Conservation (phyloP, 108 stramenopile genomes). For the Skeletonema costatum region DNA sequence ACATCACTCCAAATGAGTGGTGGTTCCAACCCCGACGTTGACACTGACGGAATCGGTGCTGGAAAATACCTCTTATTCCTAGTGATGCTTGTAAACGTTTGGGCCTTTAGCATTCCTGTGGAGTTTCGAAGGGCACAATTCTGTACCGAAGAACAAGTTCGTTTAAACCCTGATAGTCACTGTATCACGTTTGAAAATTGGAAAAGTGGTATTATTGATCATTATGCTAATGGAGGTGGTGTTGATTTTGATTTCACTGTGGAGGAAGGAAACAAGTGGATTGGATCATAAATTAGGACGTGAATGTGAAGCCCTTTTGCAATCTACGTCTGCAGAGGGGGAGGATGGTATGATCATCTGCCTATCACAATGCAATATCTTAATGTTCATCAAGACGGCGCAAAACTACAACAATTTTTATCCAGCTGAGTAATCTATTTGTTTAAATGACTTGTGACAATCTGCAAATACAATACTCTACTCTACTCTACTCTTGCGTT, state of each 20-base stretch:
- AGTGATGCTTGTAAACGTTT: constrained; percentile 32
- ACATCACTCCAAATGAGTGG: constrained; percentile 18
- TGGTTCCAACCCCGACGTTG: constrained; percentile 13
- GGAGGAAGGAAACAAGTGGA: constrained; percentile 18
- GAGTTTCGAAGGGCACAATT: constrained; percentile 57
- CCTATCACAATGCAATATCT: not conserved
- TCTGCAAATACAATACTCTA: not conserved
- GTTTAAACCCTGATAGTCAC: constrained; percentile 42
- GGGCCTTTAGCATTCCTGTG: constrained; percentile 55
- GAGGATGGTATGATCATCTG: not conserved
- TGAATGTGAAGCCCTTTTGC: not conserved
- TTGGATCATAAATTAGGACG: not conserved
- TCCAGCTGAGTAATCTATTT: not conserved
- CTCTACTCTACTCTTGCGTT: not conserved
- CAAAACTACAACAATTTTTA: not conserved
- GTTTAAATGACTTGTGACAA: not conserved
- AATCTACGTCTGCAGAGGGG: not conserved
- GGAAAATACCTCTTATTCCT: constrained; percentile 27
- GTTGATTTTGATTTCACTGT: constrained; percentile 45
- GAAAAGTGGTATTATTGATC: constrained; percentile 41
- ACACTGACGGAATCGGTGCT: constrained; percentile 19
- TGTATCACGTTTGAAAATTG: constrained; percentile 53
- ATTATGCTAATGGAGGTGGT: constrained; percentile 57
- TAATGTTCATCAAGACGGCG: not conserved
- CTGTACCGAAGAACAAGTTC: constrained; percentile 46